Evolutionary conservation across 2,329 filamentous ascomycete species (phyloP).

Genomic region (Seiridium unicorne): DNA sequence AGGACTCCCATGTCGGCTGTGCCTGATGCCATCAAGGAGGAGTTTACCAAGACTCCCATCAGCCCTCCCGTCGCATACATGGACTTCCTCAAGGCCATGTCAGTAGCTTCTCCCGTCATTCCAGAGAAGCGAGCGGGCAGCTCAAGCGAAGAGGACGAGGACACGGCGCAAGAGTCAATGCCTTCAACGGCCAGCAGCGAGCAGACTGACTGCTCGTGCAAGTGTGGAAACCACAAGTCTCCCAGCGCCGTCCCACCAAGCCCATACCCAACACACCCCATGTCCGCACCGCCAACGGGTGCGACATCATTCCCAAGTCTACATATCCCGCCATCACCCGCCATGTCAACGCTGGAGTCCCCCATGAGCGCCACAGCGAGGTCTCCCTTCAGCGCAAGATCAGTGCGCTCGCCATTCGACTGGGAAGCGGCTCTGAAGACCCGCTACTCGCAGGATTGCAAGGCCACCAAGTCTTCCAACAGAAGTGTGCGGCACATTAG

Average conservation of each 20-base stretch:
- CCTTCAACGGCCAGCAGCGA: slow-evolving; percentile 58
- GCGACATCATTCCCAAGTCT: slow-evolving; percentile 63
- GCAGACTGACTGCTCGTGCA: slow-evolving; percentile 55
- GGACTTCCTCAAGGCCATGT: slow-evolving; percentile 86
- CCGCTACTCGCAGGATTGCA: slow-evolving; percentile 58
- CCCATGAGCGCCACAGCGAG: slow-evolving; percentile 63
- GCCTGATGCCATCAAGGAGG: slow-evolving; percentile 64
- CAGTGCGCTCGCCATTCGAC: slow-evolving; percentile 70
- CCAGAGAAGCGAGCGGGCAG: slow-evolving; percentile 52
- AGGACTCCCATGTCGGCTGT: slow-evolving; percentile 66
- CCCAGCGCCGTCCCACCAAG: slow-evolving; percentile 44
- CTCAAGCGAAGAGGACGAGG: slow-evolving; percentile 48
- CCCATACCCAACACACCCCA: slow-evolving; percentile 53
- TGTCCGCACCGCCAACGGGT: slow-evolving; percentile 61
- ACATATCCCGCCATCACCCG: slow-evolving; percentile 75
- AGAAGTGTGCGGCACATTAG: slow-evolving; percentile 70
- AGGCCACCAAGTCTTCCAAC: slow-evolving; percentile 52
- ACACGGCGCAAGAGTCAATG: slow-evolving; percentile 38
- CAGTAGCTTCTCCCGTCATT: slow-evolving; percentile 67
- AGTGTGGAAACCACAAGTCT: slow-evolving; percentile 53
- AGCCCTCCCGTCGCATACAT: slow-evolving; percentile 87
- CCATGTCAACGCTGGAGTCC: slow-evolving; percentile 65
- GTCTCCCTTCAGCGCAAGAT: slow-evolving; percentile 73
- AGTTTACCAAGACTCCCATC: slow-evolving; percentile 74
- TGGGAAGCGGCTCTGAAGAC: slow-evolving; percentile 73